phyloP scores from a whole-genome alignment of 208 protist genomes.

The Porcisia deanei region DNA sequence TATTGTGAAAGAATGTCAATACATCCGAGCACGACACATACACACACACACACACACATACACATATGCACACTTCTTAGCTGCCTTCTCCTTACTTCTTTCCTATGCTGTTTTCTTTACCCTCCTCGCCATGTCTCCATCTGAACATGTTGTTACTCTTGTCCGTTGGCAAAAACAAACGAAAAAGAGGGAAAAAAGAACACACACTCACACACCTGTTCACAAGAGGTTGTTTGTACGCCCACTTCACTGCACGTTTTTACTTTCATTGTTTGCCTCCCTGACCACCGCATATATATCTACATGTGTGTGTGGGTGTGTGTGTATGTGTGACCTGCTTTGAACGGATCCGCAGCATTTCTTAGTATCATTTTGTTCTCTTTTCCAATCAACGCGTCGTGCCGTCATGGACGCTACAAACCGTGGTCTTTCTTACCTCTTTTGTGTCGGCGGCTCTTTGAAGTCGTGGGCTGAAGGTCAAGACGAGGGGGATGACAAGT shows the following conservation, averaged over 20 bases:
- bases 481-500: conserved; percentile 87
- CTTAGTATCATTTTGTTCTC: neutral
- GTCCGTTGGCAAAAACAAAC: too few relatives aligned
- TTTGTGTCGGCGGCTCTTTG: conserved; percentile 58
- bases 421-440: conserved; percentile 68
- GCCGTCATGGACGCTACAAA: conserved; percentile 44
- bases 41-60: neutral
- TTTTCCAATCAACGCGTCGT: neutral
- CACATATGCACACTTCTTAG: neutral
- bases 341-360: neutral
- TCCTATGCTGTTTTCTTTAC: neutral
- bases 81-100: neutral
- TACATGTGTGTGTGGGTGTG: conserved; percentile 17
- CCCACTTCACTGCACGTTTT: neutral
- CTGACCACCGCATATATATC: neutral
- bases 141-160: neutral
- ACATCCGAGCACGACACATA: neutral
- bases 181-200: too few relatives aligned
- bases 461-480: conserved; percentile 90
- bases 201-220: neutral
- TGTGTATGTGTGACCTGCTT: neutral
- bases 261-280: too few relatives aligned
- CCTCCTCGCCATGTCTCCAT: too few relatives aligned
- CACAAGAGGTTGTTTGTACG: neutral
- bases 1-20: neutral